Evolutionary conservation across 371 early-diverging fungal genomes (phyloP), one percentile per base, ranked within the genome.

Genomic region (Mortierella sp.): DNA sequence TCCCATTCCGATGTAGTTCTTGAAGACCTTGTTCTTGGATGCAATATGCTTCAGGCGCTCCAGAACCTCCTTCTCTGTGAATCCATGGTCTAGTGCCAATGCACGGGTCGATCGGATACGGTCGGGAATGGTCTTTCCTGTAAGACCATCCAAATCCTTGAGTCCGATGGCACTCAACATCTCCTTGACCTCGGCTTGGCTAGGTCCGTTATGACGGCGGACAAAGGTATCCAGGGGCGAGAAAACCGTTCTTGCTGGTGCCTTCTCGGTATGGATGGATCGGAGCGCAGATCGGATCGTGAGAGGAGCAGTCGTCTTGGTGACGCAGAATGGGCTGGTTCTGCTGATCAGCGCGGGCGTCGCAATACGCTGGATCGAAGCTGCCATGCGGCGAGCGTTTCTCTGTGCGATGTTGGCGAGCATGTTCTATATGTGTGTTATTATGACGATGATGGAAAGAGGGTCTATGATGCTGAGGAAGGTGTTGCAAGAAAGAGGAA

Each of bases 1-100:
- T 26, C 99, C 99, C 86, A 95, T 93, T 56, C 99, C 99, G 62
- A 98, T 94, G 75, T 94, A 98, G 34, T 94, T 90, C 56, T 90
- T 88, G 80, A 88, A 89, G 31, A 96, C 80, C 86, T 95, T 90
- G 91, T 98, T 98, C 83, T 94, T 89, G 64, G 85, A 79, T 26
- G 96, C 97, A 70, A 97, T 93, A 15, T 79, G 64, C 75, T 90
- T 88, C 60, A 97, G 85, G 48, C 90, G 85, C 42, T 85, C 85
- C 32, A 98, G 81, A 24, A 95, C 85, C 79, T 96, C 94, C 37
- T 86, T 85, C 81, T 98, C 99, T 7, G 93, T 79, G 30, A 90
- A 68, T 55, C 91, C 93, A 51, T 82, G 79, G 55, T 90, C 85
- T 28, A 94, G 84, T 42, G 88, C 78, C 54, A 95, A 79, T 7